Conservation (phyloP, 148 eudicot species). For the Dysphania ambrosioides region DNA sequence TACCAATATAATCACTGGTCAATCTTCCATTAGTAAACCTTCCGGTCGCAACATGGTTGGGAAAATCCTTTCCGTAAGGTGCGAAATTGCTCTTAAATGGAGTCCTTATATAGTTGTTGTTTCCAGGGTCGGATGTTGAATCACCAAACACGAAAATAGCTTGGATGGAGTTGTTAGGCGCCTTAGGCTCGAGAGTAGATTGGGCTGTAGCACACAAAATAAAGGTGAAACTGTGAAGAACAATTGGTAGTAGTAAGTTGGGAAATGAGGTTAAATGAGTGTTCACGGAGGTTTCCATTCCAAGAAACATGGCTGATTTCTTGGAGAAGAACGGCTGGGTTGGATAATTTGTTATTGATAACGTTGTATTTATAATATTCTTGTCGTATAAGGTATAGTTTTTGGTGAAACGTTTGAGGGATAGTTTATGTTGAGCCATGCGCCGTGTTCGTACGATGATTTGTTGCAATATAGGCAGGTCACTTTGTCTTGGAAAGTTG, state of each 20-base stretch:
- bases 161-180: conserved; percentile 32
- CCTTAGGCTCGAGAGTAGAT: conserved; percentile 14
- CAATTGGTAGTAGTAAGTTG: background rate
- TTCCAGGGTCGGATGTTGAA: conserved; percentile 74
- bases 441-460: background rate
- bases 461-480: background rate
- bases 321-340: background rate
- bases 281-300: conserved; percentile 10
- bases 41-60: conserved; percentile 47
- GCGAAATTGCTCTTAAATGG: conserved; percentile 44
- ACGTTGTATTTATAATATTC: too few relatives aligned
- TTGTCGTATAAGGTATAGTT: too few relatives aligned
- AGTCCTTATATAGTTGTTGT: conserved; percentile 58
- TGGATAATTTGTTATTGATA: too few relatives aligned
- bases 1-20: conserved; percentile 58
- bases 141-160: conserved; percentile 69
- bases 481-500: background rate
- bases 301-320: conserved; percentile 25
- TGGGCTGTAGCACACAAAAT: conserved; percentile 9
- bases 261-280: background rate
- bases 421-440: background rate
- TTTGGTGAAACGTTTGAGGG: too few relatives aligned
- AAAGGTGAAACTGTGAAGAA: background rate
- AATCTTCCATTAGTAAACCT: conserved; percentile 65
- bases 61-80: conserved; percentile 68